Percentiles rank a stretch among this genome's conserved stretches.
Conservation (phyloP, 768 basidiomycete genomes). For the Tricholoma bakamatsutake region DNA sequence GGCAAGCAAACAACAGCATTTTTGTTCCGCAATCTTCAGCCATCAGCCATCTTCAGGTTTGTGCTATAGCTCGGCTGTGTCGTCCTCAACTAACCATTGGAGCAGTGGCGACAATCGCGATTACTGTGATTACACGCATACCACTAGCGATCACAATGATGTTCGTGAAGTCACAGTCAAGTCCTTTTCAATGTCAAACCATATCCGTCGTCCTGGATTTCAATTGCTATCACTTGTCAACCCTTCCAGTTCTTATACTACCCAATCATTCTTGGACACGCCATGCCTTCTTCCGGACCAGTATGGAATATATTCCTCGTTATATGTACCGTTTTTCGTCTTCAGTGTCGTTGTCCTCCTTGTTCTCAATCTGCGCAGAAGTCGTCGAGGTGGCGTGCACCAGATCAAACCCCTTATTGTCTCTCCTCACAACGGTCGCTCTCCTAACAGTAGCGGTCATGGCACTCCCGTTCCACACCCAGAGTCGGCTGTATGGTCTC, state of each 20-base stretch:
- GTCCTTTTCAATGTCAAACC: constrained; percentile 73
- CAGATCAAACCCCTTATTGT: constrained; percentile 23
- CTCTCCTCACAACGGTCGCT: constrained; percentile 25
- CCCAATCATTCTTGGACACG: constrained; percentile 48
- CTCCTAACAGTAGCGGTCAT: constrained; percentile 20
- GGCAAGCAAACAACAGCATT: constrained; percentile 76
- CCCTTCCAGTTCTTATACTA: constrained; percentile 14
- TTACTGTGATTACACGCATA: constrained; percentile 75
- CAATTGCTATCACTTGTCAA: constrained; percentile 67
- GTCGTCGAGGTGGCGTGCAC: constrained; percentile 21
- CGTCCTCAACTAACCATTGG: background rate
- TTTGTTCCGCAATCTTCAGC: constrained; percentile 61
- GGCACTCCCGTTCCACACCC: constrained; percentile 21
- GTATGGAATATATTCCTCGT: constrained; percentile 45
- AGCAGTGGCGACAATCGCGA: constrained; percentile 85
- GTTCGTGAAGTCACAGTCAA: constrained; percentile 83
- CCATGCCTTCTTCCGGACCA: constrained; percentile 80
- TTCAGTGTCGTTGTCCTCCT: constrained; percentile 37
- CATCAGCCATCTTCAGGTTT: constrained; percentile 68
- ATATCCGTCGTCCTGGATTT: constrained; percentile 74
- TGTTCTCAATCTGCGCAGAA: constrained; percentile 40
- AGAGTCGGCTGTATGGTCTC: constrained; percentile 39
- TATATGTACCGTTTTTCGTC: constrained; percentile 61
- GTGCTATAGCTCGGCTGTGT: constrained; percentile 8
- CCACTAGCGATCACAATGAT: constrained; percentile 15